Evolutionary conservation across 2,329 filamentous ascomycete species (phyloP), one percentile per base, ranked within the genome.

Genomic region (Fusarium bactridioides): DNA sequence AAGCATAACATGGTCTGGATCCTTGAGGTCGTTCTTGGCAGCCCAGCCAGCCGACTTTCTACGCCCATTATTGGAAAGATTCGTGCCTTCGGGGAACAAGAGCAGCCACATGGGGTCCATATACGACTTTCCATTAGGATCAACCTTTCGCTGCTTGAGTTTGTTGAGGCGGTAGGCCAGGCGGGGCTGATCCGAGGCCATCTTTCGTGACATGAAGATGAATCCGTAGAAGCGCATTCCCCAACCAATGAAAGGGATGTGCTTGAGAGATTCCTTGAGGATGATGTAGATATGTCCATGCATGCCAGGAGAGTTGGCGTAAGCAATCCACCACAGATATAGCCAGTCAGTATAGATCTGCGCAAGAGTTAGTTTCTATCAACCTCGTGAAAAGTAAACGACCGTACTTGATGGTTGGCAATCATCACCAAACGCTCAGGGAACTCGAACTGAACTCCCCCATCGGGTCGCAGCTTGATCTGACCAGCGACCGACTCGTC

Each of bases 271-370:
- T 79, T 97, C 93, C 78, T 97, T 97, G 58, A 97, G 84, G 77
- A 97, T 95, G 79, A 97, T 97, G 84, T 94, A 97, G 77, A 97
- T 87, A 78, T 94, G 92, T 16, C 94, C 94, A 77, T 96, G 93
- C 89, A 94, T 94, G 59, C 88, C 87, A 64, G 92, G 93, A 4
- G 76, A 80, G 78, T 91, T 91, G 31, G 93, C 94, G 77, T 97
- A 97, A n/a, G 91, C 93, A 31, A 94, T 91, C 94, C 94, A 97
- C 94, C 94, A 97, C 12, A 97, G 88, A 79, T 97, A 97, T 13
- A 97, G 83, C 94, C 94, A 97, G 82, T 97, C 94, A 13, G 94
- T 95, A 79, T 97, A 97, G 58, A 97, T 91, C 88, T 88, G 73
- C 29, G 31, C 4, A 58, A 33, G 35, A 8, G 27, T 59, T 23